Base-by-base conservation (phyloP, 768 basidiomycete species). In the Tephrocybe sp. region DNA sequence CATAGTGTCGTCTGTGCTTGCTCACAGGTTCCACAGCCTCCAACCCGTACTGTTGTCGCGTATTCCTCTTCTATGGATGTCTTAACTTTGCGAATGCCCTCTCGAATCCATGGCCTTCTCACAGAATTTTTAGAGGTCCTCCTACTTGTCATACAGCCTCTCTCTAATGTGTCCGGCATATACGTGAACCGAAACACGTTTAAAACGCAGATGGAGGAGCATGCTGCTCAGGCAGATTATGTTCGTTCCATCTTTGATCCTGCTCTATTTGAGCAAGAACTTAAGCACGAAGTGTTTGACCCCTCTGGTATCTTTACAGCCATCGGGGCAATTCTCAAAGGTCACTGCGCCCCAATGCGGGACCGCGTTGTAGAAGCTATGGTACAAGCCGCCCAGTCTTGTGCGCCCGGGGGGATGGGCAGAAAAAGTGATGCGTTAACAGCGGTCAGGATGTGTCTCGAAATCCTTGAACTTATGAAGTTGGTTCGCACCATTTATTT, bases 381-480 rank as follows among this genome's bases (percentile, higher is more conserved):
- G 89, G 84, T 96, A 31, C 73, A 74, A 47, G 75, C 81, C 10
- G 90, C 90, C 2, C 74, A 76, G 50, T 67, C 75, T 23, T 80
- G 83, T 65, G 74, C 78, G 9, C 77, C 78, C 5, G 78, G 78
- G 1, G 78, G 75, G 38, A 67, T 68, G 26, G 83, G 82, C 13
- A 78, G 69, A 57, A 81, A 79, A 52, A 71, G 75, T 49, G 83
- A 86, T 56, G 84, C 87, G 8, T 82, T 92, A 41, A 77, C 72
- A 50, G 89, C 91, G 7, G 77, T 95, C 52, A 75, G 87, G 54
- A 77, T 85, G 77, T 92, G 91, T 71, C 82, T 94, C 65, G 92
- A 95, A 63, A 85, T 96, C 55, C 74, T 95, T 34, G 94, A 96
- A 71, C 79, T 95, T 53, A 96, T 97, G 94, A 95, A 95, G 76